Percentiles rank a stretch among this genome's conserved stretches.
phyloP scores from a whole-genome alignment of 352 stramenopile genomes.

The Globisporangium megalacanthum region DNA sequence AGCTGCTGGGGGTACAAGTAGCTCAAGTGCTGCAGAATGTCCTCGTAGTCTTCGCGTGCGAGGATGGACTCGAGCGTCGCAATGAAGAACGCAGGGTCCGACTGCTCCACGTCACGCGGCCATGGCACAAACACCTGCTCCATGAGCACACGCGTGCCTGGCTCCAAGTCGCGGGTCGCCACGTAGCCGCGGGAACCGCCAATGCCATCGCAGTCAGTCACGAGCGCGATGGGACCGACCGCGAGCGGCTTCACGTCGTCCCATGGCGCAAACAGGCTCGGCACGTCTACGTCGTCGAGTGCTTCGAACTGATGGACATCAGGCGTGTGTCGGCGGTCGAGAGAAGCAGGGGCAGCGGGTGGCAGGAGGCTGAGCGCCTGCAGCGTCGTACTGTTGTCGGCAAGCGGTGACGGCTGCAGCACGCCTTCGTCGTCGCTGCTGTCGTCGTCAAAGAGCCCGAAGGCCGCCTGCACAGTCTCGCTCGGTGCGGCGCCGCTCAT shows the following conservation, averaged over 20 bases:
- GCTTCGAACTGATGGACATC: too few species aligned
- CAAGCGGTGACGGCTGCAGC: constrained; percentile 22
- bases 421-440: constrained; percentile 48
- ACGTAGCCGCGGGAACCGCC: constrained; percentile 89
- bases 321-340: constrained; percentile 6
- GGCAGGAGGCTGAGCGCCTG: constrained; percentile 19
- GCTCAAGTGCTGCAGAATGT: constrained; percentile 74
- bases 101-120: constrained; percentile 78
- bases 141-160: constrained; percentile 87
- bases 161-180: constrained; percentile 61
- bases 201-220: constrained; percentile 40
- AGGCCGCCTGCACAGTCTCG: constrained; percentile 57
- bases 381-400: not conserved
- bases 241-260: constrained; percentile 76
- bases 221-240: constrained; percentile 73
- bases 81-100: constrained; percentile 78
- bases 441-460: constrained; percentile 81
- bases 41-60: constrained; percentile 46
- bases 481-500: constrained; percentile 23
- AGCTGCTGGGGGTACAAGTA: constrained; percentile 85
- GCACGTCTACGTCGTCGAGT: constrained; percentile 12
- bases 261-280: constrained; percentile 58
- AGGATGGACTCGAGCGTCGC: constrained; percentile 87
- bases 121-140: constrained; percentile 90
- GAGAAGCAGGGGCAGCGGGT: constrained; percentile 2